Evolutionary conservation across 257 asterid species (phyloP).

Genomic region (Solanum habrochaites): DNA sequence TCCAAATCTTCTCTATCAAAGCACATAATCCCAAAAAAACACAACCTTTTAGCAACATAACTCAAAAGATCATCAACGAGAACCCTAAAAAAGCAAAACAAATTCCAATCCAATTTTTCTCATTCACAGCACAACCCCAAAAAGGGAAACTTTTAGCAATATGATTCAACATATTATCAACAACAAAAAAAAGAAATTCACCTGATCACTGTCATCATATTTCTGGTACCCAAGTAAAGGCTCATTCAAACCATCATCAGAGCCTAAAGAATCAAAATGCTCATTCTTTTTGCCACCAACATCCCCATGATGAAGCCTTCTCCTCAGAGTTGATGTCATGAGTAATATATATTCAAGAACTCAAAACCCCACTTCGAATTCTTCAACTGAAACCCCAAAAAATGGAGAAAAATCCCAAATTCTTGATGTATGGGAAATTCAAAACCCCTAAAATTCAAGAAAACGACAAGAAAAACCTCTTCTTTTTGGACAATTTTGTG

Average conservation of each 20-base stretch:
- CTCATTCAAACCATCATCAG: conserved; percentile 45
- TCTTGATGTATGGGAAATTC: not conserved
- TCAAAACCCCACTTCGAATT: not conserved
- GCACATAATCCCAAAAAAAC: not conserved
- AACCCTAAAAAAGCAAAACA: not conserved
- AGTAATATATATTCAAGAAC: not conserved
- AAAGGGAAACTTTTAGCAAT: not conserved
- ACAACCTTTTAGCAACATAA: not conserved
- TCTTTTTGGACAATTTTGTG: not conserved
- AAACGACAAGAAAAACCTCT: not conserved
- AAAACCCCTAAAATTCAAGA: not conserved
- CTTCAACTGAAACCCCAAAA: not conserved
- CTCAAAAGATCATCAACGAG: not conserved
- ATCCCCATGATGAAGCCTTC: conserved; percentile 75
- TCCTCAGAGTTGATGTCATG: conserved; percentile 72
- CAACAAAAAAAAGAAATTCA: not conserved
- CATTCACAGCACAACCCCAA: not conserved
- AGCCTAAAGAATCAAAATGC: conserved; percentile 35
- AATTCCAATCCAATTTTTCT: not conserved
- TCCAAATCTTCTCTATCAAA: not conserved
- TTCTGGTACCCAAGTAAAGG: conserved; percentile 54
- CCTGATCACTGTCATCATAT: conserved; percentile 33
- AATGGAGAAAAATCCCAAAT: not conserved
- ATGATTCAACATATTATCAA: not conserved
- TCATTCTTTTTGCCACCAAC: conserved; percentile 53